A percentile compares a stretch with the other conserved stretches of the same genome.
These are phyloP conservation scores for Coelastrella sp. DNA, from an alignment of 139 green algal genomes.

Conservation along the genomic window DNA sequence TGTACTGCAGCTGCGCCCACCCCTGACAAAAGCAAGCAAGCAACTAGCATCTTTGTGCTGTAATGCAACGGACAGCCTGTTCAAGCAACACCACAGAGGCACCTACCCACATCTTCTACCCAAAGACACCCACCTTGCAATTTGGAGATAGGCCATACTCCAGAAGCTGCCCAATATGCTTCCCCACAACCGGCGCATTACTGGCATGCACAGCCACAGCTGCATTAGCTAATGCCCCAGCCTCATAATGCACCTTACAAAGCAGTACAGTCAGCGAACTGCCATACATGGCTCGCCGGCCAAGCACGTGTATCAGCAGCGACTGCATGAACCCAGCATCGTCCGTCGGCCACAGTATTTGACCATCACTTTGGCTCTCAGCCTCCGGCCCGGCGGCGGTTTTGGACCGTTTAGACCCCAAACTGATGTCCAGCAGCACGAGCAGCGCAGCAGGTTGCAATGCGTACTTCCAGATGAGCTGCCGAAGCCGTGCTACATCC, in stretches of 20 bases:
- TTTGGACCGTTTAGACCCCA: too few relatives aligned
- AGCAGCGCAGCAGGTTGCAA: neutral
- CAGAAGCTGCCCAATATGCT: neutral
- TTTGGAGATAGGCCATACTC: slow-evolving; percentile 9
- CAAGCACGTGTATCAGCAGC: neutral
- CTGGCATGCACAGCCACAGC: neutral
- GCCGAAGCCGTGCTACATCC: neutral
- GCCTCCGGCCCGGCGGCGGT: too few relatives aligned
- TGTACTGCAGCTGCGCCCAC: too few relatives aligned
- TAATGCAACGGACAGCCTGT: too few relatives aligned
- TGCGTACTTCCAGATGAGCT: slow-evolving; percentile 1
- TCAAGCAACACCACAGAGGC: neutral
- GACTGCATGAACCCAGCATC: neutral
- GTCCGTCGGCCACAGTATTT: neutral
- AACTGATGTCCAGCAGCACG: neutral
- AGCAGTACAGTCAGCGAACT: slow-evolving; percentile 14
- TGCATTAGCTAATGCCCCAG: neutral
- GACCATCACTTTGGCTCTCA: too few relatives aligned
- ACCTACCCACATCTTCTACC: neutral
- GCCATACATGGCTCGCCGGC: neutral
- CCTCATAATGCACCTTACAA: neutral
- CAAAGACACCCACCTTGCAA: neutral
- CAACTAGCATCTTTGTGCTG: too few relatives aligned
- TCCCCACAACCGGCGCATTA: neutral
- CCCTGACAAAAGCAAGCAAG: too few relatives aligned